Conservation (phyloP, 305 asterid species). For the Solanum aculeatissimum region DNA sequence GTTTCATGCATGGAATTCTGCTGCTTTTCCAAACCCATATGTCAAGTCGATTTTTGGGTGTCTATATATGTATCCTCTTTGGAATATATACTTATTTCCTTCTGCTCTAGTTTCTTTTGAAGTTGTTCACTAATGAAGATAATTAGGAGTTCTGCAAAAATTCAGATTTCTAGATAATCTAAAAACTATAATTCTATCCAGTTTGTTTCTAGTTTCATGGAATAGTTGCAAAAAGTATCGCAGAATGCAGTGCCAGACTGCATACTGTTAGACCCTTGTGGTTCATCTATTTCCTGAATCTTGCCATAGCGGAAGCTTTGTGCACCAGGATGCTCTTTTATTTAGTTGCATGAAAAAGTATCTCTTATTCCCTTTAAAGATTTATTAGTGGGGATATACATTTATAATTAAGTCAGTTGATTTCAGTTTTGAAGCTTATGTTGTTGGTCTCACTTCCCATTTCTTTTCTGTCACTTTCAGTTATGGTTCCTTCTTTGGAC, state of each 20-base stretch:
- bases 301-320: background rate
- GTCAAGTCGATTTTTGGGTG: background rate
- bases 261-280: background rate
- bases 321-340: background rate
- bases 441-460: background rate
- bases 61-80: background rate
- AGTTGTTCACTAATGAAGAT: background rate
- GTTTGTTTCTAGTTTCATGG: background rate
- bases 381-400: background rate
- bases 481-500: conserved; percentile 94
- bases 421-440: background rate
- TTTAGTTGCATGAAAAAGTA: background rate
- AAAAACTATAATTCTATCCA: background rate
- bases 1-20: background rate
- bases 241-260: background rate
- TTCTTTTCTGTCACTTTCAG: conserved; percentile 29
- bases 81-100: background rate
- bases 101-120: background rate
- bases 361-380: background rate
- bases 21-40: background rate
- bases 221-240: background rate
- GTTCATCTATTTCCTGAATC: background rate
- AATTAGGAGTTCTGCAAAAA: background rate
- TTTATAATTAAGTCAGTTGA: background rate
- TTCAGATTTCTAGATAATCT: background rate